Percentiles rank a stretch among this genome's conserved stretches.
These are phyloP conservation scores for Diplodia seriata DNA, from an alignment of 2,329 filamentous ascomycete genomes.

Conservation along the genomic window DNA sequence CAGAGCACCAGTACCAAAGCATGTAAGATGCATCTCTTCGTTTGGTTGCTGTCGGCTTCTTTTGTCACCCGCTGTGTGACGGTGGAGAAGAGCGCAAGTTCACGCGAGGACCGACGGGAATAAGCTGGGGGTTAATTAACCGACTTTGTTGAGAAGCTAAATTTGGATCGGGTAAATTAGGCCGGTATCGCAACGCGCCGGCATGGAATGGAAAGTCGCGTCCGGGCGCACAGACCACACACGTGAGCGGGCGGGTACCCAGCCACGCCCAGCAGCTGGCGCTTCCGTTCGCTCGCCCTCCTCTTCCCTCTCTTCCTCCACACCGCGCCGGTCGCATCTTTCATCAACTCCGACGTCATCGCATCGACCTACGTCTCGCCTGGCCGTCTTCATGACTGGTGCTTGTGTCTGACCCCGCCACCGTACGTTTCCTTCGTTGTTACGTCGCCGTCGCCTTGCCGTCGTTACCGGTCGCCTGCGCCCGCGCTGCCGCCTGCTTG, in stretches of 20 bases:
- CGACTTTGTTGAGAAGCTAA: not conserved
- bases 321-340: constrained; percentile 23
- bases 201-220: not conserved
- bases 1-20: not conserved
- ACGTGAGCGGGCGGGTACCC: not conserved
- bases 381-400: not conserved
- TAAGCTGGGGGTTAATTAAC: not conserved
- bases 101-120: not conserved
- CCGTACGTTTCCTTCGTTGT: not conserved
- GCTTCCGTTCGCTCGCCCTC: constrained; percentile 2
- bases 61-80: not conserved
- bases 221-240: not conserved
- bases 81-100: not conserved
- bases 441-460: constrained; percentile 10
- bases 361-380: constrained; percentile 1
- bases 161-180: not conserved
- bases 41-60: not conserved
- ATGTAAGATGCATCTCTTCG: not conserved
- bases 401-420: not conserved
- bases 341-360: constrained; percentile 26
- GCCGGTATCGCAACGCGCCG: not conserved
- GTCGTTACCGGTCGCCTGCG: not conserved
- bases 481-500: not conserved
- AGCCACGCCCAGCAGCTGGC: not conserved
- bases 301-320: not conserved